Conservation (phyloP, 2,329 filamentous ascomycete species). For the Ascochyta fabae region DNA sequence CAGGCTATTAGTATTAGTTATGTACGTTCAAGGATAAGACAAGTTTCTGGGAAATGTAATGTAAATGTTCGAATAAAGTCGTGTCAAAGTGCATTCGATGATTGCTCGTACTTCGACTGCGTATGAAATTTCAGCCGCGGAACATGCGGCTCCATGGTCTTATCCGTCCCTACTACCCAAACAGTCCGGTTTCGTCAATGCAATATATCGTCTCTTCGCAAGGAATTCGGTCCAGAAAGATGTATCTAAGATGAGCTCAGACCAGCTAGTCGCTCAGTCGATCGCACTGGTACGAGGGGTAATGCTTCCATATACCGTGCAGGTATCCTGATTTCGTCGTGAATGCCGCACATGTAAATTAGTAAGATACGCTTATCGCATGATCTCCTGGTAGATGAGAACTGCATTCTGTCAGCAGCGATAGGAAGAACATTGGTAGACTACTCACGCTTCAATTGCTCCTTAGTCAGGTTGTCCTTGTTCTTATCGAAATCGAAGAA, state of each 20-base stretch:
- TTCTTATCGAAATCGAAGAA: conserved; percentile 99
- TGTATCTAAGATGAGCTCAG: conserved; percentile 31
- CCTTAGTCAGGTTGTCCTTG: conserved; percentile 98
- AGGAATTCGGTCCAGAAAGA: conserved; percentile 23
- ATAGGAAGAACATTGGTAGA: neutral
- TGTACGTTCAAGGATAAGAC: neutral
- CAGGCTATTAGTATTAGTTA: neutral
- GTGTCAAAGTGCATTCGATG: neutral
- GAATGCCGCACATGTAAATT: conserved; percentile 25
- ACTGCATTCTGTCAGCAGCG: conserved; percentile 51
- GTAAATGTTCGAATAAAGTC: neutral
- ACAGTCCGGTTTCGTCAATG: conserved; percentile 12
- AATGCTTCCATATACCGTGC: conserved; percentile 20
- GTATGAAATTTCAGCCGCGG: conserved; percentile 13
- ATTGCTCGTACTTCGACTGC: conserved; percentile 19
- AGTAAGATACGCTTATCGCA: conserved; percentile 60
- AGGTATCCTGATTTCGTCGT: conserved; percentile 32
- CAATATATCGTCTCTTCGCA: conserved; percentile 19
- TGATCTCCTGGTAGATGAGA: conserved; percentile 98
- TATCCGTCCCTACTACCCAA: conserved; percentile 15
- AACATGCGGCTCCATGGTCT: conserved; percentile 8
- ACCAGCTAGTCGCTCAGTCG: conserved; percentile 36
- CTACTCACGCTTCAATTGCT: conserved; percentile 84
- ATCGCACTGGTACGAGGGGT: conserved; percentile 21
- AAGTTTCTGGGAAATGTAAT: neutral